A percentile compares a stretch with the other conserved stretches of the same genome.
Evolutionary conservation across 768 basidiomycete species (phyloP).

Genomic region (Boletus reticuloceps): DNA sequence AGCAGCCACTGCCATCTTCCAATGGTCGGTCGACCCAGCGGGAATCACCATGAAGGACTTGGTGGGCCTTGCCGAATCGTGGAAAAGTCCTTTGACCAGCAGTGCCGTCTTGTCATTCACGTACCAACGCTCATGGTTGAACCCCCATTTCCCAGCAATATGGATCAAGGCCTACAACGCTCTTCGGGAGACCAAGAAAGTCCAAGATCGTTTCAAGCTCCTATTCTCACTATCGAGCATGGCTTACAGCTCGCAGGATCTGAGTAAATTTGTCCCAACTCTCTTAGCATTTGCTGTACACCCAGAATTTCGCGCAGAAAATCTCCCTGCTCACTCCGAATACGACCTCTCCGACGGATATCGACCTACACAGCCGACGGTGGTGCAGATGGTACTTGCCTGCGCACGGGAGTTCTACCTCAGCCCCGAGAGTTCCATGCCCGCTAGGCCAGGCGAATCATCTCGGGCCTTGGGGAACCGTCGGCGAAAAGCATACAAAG

Average conservation of each 20-base stretch:
- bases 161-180: constrained; percentile 31
- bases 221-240: constrained; percentile 34
- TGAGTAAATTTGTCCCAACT: constrained; percentile 15
- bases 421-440: not conserved
- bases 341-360: not conserved
- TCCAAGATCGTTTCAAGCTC: constrained; percentile 16
- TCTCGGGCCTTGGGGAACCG: not conserved
- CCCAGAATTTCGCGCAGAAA: not conserved
- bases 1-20: not conserved
- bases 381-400: not conserved
- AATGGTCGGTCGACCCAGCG: not conserved
- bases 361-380: not conserved
- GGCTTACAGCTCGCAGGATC: constrained; percentile 21
- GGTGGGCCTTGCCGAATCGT: constrained; percentile 5
- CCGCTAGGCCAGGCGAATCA: not conserved
- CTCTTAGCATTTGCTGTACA: constrained; percentile 30
- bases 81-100: not conserved
- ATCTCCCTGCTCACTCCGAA: constrained; percentile 4
- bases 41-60: not conserved
- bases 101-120: constrained; percentile 5
- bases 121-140: constrained; percentile 32
- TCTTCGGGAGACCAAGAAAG: constrained; percentile 11
- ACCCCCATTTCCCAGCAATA: constrained; percentile 8
- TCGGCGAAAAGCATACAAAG: not conserved
- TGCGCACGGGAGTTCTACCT: not conserved